A percentile compares a stretch with the other conserved stretches of the same genome.
These are phyloP conservation scores for Mucor plumbeus DNA, from an alignment of 371 early-diverging fungal species.

Conservation along the genomic window DNA sequence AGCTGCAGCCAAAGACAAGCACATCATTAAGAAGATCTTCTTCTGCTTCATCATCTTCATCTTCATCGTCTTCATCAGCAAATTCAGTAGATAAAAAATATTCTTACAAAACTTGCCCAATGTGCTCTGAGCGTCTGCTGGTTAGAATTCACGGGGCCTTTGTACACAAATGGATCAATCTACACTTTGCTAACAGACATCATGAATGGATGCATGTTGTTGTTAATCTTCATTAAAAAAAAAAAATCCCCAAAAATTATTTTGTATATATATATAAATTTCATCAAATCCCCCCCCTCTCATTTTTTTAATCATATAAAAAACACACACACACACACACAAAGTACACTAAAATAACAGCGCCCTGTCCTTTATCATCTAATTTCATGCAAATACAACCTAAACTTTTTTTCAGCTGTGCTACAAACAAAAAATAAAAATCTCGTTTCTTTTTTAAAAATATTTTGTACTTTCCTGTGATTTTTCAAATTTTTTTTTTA, in stretches of 20 bases:
- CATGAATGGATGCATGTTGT: conserved; percentile 58
- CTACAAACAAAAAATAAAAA: conserved; percentile 2
- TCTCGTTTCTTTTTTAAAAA: no score
- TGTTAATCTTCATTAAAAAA: conserved; percentile 45
- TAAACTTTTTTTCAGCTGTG: background rate
- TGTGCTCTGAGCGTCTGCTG: conserved; percentile 52
- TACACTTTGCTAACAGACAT: conserved; percentile 51
- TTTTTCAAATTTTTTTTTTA: no score
- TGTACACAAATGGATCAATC: conserved; percentile 56
- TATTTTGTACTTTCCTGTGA: no score
- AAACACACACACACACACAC: background rate
- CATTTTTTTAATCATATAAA: no score
- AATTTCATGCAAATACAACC: background rate
- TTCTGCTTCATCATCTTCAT: conserved; percentile 15
- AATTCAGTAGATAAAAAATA: conserved; percentile 30
- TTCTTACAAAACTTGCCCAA: conserved; percentile 51
- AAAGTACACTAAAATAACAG: background rate
- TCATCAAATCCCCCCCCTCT: no score
- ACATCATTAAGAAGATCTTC: conserved; percentile 18
- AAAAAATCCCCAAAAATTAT: background rate
- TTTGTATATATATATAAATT: background rate
- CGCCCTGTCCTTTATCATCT: no score
- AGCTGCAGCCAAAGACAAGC: conserved; percentile 4
- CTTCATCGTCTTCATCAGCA: conserved; percentile 7
- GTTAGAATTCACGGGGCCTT: conserved; percentile 54